These are phyloP conservation scores for Nicotiana otophora DNA, from an alignment of 257 asterid genomes.

Conservation along the genomic window DNA sequence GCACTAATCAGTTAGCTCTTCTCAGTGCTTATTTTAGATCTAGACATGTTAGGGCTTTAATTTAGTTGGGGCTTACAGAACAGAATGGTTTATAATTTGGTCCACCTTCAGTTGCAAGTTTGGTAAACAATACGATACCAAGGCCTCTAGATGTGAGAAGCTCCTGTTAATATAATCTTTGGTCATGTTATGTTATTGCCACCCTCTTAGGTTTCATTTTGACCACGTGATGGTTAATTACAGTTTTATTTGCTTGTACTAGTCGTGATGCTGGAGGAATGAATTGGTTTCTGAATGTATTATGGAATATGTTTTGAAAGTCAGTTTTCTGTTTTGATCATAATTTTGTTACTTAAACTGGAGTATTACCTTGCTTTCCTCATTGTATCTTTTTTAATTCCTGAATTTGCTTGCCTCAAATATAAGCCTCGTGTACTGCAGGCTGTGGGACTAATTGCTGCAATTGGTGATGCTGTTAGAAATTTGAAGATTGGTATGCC, in stretches of 20 bases:
- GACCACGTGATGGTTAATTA: neutral
- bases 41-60: too few species aligned
- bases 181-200: constrained; percentile 3
- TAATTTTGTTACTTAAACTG: neutral
- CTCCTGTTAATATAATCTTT: neutral
- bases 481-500: constrained; percentile 82
- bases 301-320: neutral
- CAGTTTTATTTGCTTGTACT: neutral
- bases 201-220: constrained; percentile 2
- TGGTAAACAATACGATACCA: neutral
- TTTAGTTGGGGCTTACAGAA: too few species aligned
- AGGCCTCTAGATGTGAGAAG: neutral
- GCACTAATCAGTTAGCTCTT: neutral
- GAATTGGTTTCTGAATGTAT: neutral
- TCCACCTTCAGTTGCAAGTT: neutral
- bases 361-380: neutral
- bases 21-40: too few species aligned
- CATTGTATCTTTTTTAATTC: neutral
- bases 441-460: constrained; percentile 98
- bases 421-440: constrained; percentile 23
- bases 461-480: constrained; percentile 76
- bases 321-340: neutral
- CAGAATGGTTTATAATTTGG: neutral
- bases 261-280: neutral
- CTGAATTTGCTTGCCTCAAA: constrained; percentile 6